Evolutionary conservation across 257 asterid genomes (phyloP), one percentile per base, ranked within the genome.

Genomic region (Solanum piurae): DNA sequence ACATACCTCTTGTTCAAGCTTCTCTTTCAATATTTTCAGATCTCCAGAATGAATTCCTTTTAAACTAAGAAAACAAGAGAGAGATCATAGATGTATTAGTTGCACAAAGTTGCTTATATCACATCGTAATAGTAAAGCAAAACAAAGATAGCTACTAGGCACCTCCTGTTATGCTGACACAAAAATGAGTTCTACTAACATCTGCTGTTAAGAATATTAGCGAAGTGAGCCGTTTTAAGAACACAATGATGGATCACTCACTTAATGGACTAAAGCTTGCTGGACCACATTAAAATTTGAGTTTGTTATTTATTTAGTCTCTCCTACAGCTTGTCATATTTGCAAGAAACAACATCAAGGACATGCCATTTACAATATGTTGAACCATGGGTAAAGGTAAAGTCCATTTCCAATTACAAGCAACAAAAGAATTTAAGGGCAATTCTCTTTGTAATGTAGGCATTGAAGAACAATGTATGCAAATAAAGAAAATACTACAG

Each of bases 1-100:
- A 68, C 85, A 71, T 89, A 95, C 98, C 98, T 96, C 99, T 87
- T 93, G 95, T 73, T 93, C 90, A 85, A 97, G 98, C 94, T 96
- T 95, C 88, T 93, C 97, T 89, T 95, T 96, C 88, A 97, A 91
- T 90, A 74, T 90, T 88, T 91, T 91, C 88, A 97, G 94, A 91
- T 95, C 99, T 88, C 86, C 93, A 1, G 89, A 12, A 83, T 87
- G 94, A 84, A 97, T 92, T 90, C 98, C 98, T 92, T 93, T 97
- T 87, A 97, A 88, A 91, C 98, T 97, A 95, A 89, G 83, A 92
- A 88, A 29, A 36, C 86, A 37, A 88, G 83, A 37, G 73, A 62
- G 40, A 85, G n/a, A 14, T 49, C 18, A 2, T 18, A 82, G 27
- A 82, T 82, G 29, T 29, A 40, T 31, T 21, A 84, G 40, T 73